Percentiles rank a stretch among this genome's conserved stretches.
Conservation (phyloP, 2,329 filamentous ascomycete genomes). For the Fusarium secorum region DNA sequence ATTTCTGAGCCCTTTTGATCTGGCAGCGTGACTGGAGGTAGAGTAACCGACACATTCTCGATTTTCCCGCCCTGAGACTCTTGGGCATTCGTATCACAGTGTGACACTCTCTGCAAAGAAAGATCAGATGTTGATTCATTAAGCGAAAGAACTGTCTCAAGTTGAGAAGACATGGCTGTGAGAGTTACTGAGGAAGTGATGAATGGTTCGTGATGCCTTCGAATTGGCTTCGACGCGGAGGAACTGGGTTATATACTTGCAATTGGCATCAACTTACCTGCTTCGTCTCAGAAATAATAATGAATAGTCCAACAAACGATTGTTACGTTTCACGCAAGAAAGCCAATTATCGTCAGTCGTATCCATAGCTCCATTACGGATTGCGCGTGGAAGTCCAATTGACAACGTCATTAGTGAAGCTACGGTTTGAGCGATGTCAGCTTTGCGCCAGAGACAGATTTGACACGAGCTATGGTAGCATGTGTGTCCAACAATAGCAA, state of each 20-base stretch:
- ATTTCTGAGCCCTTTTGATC: not conserved
- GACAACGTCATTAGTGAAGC: not conserved
- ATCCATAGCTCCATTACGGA: not conserved
- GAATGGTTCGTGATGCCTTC: not conserved
- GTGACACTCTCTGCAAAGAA: not conserved
- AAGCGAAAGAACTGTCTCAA: not conserved
- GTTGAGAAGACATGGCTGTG: not conserved
- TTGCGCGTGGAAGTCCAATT: not conserved
- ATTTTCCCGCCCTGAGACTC: not conserved
- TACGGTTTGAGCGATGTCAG: not conserved
- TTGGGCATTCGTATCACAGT: not conserved
- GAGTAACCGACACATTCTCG: not conserved
- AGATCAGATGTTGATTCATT: not conserved
- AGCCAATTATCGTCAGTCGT: not conserved
- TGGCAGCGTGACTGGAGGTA: not conserved
- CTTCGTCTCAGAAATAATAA: not conserved
- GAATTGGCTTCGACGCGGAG: too few species aligned
- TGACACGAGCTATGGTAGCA: not conserved
- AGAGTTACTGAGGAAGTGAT: not conserved
- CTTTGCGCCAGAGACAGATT: not conserved
- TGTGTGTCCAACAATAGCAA: not conserved
- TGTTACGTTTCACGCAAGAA: not conserved
- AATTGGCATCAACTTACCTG: rapidly evolving
- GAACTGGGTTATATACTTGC: not conserved
- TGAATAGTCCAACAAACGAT: not conserved